Conservation (phyloP, 371 early-diverging fungal species). For the Mucor saturninus region DNA sequence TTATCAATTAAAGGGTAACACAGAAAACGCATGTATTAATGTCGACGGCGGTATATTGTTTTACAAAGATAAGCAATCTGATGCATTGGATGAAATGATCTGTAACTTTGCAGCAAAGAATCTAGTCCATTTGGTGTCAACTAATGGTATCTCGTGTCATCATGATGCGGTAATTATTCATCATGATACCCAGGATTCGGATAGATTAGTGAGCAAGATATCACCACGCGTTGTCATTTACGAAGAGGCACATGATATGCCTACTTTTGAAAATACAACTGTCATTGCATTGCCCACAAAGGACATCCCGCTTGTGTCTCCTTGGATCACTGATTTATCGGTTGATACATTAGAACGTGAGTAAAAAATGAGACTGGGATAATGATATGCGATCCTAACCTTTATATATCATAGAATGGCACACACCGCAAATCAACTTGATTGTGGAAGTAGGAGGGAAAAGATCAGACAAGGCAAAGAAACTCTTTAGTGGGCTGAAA, state of each 20-base stretch:
- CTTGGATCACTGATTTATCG: conserved; percentile 58
- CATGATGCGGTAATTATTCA: background rate
- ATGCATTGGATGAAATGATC: conserved; percentile 1
- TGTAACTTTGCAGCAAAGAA: conserved; percentile 1
- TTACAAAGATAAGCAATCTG: background rate
- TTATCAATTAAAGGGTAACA: background rate
- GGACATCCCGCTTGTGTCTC: conserved; percentile 6
- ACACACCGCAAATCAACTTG: conserved; percentile 11
- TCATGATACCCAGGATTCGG: background rate
- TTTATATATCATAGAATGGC: conserved; percentile 18
- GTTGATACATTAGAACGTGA: conserved; percentile 52
- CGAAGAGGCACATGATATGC: conserved; percentile 22
- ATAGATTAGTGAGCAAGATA: conserved; percentile 19
- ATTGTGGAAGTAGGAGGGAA: conserved; percentile 6
- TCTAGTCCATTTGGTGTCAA: background rate
- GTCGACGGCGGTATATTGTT: background rate
- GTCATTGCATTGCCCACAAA: conserved; percentile 6
- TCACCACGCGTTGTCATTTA: conserved; percentile 21
- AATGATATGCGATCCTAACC: too few species aligned
- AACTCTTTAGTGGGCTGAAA: conserved; percentile 15
- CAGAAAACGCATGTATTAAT: background rate
- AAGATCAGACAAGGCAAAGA: background rate
- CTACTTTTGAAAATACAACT: conserved; percentile 14
- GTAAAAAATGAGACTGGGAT: conserved; percentile 31
- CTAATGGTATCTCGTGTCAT: background rate